A percentile compares a stretch with the other conserved stretches of the same genome.
Conservation (phyloP, 768 basidiomycete species). For the Boletus coccyginus region DNA sequence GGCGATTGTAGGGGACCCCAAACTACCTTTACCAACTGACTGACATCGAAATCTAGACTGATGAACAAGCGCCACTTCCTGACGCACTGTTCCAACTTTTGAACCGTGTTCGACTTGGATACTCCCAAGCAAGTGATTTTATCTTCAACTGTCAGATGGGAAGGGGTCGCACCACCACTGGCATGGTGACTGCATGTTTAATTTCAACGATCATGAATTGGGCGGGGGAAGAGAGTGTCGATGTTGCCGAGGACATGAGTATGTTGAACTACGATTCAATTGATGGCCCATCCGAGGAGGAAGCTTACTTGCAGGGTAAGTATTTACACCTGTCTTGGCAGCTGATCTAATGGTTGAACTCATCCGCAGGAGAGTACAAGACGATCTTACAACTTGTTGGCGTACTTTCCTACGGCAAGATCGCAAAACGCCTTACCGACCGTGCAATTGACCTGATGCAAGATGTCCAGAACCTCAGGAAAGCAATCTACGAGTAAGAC, state of each 20-base stretch:
- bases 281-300: slow-evolving; percentile 84
- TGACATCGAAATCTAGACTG: slow-evolving; percentile 59
- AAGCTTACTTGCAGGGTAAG: slow-evolving; percentile 78
- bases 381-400: slow-evolving; percentile 92
- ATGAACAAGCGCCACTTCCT: slow-evolving; percentile 95
- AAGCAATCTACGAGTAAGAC: slow-evolving; percentile 90
- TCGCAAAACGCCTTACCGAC: slow-evolving; percentile 89
- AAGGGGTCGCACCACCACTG: slow-evolving; percentile 87
- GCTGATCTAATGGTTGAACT: background rate
- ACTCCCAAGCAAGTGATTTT: slow-evolving; percentile 68
- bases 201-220: slow-evolving; percentile 74
- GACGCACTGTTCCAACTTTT: slow-evolving; percentile 79
- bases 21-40: background rate
- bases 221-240: slow-evolving; percentile 42
- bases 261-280: slow-evolving; percentile 60
- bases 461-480: slow-evolving; percentile 95
- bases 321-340: slow-evolving; percentile 23
- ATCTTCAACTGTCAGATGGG: slow-evolving; percentile 99
- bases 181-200: slow-evolving; percentile 88
- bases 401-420: slow-evolving; percentile 87
- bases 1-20: slow-evolving; percentile 64
- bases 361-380: slow-evolving; percentile 87
- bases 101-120: slow-evolving; percentile 60
- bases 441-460: slow-evolving; percentile 89
- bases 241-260: slow-evolving; percentile 34